Evolutionary conservation across 371 early-diverging fungal genomes (phyloP), one percentile per base, ranked within the genome.

Genomic region (Circinella minor): DNA sequence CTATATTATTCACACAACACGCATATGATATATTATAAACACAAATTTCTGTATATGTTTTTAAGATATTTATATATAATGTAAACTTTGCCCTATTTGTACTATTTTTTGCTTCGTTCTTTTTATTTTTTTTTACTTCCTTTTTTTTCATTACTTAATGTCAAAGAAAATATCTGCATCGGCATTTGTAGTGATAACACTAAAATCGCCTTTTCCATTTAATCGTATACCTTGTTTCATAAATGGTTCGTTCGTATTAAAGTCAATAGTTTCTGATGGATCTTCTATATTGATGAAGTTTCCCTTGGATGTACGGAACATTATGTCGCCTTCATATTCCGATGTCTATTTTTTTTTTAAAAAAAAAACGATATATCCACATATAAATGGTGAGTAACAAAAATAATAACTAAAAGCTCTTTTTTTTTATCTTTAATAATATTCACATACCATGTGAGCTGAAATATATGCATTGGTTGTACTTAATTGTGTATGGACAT

Each of bases 161-260:
- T 74, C 74, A 71, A 74, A 74, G 7, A 49, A 39, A 17, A 74
- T 27, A 15, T 55, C 37, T n/a, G 61, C 62, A 63, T 74, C 49
- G 1, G 60, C 70, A 68, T 70, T 70, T 13, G 47, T 65, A 10
- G 74, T 70, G 6, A 18, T 46, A 4, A 59, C 55, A 14, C 48
- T 47, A 27, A 73, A 34, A 14, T 46, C 55, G 63, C 74, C 74
- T 17, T 63, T 46, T 3, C 70, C 74, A 7, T 62, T 27, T 17
- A 72, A 20, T 13, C 74, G 66, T 8, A 4, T 36, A 10, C 74
- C 74, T 38, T 69, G 36, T 46, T 74, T 74, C 9, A 38, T 27
- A 17, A 43, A 36, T 4, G 49, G 15, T 3, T 67, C 20, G 48
- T 74, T 48, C 14, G 36, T 49, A 15, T 71, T 61, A 7, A 60